phyloP scores from a whole-genome alignment of 2,329 filamentous ascomycete species.

The Endoconidiophora laricicola region DNA sequence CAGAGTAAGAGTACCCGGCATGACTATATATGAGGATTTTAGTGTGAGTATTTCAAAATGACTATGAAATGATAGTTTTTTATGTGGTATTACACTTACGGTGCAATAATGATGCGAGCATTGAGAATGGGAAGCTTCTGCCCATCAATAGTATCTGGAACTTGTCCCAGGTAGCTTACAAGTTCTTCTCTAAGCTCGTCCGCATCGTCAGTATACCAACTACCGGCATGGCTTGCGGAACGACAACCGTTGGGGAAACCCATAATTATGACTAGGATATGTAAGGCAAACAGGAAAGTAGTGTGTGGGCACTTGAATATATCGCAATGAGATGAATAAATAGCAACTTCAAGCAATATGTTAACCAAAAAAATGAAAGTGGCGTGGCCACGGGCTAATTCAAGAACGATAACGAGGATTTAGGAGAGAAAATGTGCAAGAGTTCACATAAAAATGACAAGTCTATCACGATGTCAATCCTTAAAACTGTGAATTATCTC shows the following conservation, averaged over 20 bases:
- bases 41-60: background rate
- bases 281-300: too few relatives aligned
- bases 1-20: slow-evolving; percentile 86
- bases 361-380: too few relatives aligned
- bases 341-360: too few relatives aligned
- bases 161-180: slow-evolving; percentile 54
- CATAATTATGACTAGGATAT: background rate
- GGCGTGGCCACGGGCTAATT: too few relatives aligned
- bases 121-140: slow-evolving; percentile 48
- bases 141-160: slow-evolving; percentile 48
- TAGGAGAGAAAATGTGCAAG: too few relatives aligned
- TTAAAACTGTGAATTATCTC: too few relatives aligned
- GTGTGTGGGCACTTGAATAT: too few relatives aligned
- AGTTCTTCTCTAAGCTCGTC: slow-evolving; percentile 50
- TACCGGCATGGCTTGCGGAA: slow-evolving; percentile 60
- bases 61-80: background rate
- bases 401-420: too few relatives aligned
- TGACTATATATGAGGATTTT: slow-evolving; percentile 40
- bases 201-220: slow-evolving; percentile 62
- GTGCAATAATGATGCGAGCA: slow-evolving; percentile 77
- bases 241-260: slow-evolving; percentile 17
- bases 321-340: too few relatives aligned
- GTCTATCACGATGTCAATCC: too few relatives aligned
- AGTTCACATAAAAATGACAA: too few relatives aligned
- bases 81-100: slow-evolving; percentile 41